Evolutionary conservation across 2,329 filamentous ascomycete genomes (phyloP), one percentile per base, ranked within the genome.

Genomic region (Penicillium griseofulvum): DNA sequence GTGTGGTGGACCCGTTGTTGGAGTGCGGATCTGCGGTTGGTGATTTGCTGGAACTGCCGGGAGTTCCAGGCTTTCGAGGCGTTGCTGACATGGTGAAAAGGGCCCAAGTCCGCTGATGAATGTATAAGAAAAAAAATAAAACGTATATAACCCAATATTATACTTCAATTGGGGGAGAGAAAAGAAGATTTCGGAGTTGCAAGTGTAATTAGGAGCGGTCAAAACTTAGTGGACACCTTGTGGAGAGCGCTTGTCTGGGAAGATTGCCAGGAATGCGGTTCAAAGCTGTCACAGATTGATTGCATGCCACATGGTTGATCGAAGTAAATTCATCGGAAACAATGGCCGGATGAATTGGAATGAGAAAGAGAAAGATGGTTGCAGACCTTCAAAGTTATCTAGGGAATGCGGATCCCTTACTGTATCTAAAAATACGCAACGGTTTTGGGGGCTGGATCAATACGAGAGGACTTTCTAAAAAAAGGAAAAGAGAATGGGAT

Each of bases 31-130:
- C 66, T 57, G 68, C 53, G 58, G 59, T 59, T 56, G 68, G 63
- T 63, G 68, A 66, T 62, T 67, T 72, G 65, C 56, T 66, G 62
- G 69, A 63, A 65, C 59, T 65, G 58, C 62, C 66, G 58, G 71
- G 65, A 29, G 64, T 69, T 63, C 65, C 69, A 56, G 75, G 69
- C 64, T 77, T 78, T 64, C 75, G 77, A 59, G 74, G 70, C 45
- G 68, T 70, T 60, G 75, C 68, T 66, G 76, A 78, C 76, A 78
- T 77, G 54, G 56, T 66, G 58, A 55, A 61, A 61, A 56, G 45
- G 49, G 53, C 49, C 58, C 59, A 47, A 47, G 53, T 50, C 58
- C 57, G 48, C 50, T 57, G 45, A 39, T 46, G 24, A 48, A 39
- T 36, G 42, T 60, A 60, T 60, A 64, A 57, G 51, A 26, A 53